Percentiles rank a stretch among this genome's conserved stretches.
These are phyloP conservation scores for Trypethelium eluteriae DNA, from an alignment of 495 filamentous ascomycete species.

Conservation along the genomic window DNA sequence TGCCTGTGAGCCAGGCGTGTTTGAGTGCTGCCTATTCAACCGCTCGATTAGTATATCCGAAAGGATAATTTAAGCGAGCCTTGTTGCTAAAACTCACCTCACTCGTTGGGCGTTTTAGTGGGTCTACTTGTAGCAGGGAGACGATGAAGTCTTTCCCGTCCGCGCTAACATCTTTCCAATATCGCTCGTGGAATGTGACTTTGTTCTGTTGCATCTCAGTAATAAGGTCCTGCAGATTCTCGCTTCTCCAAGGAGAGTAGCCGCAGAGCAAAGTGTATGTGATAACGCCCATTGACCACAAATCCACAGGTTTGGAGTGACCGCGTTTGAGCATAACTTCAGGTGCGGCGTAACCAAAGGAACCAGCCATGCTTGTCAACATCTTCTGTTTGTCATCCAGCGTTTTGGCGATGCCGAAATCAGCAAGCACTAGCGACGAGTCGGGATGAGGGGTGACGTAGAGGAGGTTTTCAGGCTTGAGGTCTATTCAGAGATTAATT, in stretches of 20 bases:
- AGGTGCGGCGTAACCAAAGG: slow-evolving; percentile 94
- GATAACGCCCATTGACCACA: slow-evolving; percentile 99
- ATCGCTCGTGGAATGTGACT: slow-evolving; percentile 94
- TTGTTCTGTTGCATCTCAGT: slow-evolving; percentile 86
- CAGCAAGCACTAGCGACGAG: slow-evolving; percentile 85
- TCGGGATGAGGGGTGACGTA: slow-evolving; percentile 71
- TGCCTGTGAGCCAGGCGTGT: slow-evolving; percentile 84
- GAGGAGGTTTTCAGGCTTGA: slow-evolving; percentile 97
- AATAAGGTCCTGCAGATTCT: slow-evolving; percentile 87
- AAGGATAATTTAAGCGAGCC: not conserved
- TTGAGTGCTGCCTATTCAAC: slow-evolving; percentile 59
- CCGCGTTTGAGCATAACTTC: slow-evolving; percentile 98
- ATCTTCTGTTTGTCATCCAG: slow-evolving; percentile 82
- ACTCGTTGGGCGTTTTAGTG: slow-evolving; percentile 69
- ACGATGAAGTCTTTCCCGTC: slow-evolving; percentile 96
- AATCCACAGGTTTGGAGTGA: slow-evolving; percentile 97
- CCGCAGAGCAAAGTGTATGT: slow-evolving; percentile 99
- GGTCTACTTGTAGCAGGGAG: slow-evolving; percentile 68
- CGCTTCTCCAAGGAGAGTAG: slow-evolving; percentile 94
- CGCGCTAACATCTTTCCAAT: slow-evolving; percentile 94
- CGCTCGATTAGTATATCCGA: not conserved
- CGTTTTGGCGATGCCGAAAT: slow-evolving; percentile 99
- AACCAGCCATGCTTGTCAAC: slow-evolving; percentile 96
- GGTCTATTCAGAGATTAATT: slow-evolving; percentile 49
- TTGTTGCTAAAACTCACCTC: slow-evolving; percentile 44